Conservation (phyloP, 495 filamentous ascomycete species). For the Hypoxylon rickii region DNA sequence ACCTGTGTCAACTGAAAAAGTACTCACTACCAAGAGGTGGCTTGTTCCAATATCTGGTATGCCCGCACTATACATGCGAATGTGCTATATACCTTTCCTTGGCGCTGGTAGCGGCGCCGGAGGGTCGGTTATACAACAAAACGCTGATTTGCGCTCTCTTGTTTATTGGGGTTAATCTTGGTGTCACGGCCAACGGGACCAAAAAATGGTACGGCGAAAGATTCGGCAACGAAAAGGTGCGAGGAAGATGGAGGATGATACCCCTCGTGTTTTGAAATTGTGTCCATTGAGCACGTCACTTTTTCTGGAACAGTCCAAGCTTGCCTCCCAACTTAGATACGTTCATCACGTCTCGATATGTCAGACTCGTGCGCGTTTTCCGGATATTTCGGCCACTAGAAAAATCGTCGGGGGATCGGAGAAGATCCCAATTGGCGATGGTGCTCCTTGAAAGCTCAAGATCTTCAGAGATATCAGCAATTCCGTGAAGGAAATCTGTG, state of each 20-base stretch:
- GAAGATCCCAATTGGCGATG: conserved; percentile 81
- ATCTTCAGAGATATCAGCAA: conserved; percentile 65
- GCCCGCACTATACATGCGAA: conserved; percentile 92
- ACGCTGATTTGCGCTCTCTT: conserved; percentile 69
- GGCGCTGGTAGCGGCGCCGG: conserved; percentile 72
- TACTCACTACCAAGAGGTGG: conserved; percentile 76
- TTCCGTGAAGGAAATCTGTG: conserved; percentile 75
- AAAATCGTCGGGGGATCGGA: conserved; percentile 66
- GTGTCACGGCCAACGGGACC: conserved; percentile 76
- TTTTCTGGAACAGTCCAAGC: conserved; percentile 60
- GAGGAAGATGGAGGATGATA: conserved; percentile 79
- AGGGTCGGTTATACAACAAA: conserved; percentile 64
- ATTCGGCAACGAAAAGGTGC: conserved; percentile 73
- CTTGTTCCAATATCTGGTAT: conserved; percentile 70
- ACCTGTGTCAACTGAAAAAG: conserved; percentile 79
- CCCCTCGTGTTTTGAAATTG: conserved; percentile 68
- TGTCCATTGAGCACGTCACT: conserved; percentile 31
- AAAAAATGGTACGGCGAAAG: conserved; percentile 78
- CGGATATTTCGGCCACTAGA: conserved; percentile 62
- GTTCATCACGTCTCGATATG: conserved; percentile 90
- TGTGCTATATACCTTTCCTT: conserved; percentile 82
- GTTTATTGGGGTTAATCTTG: conserved; percentile 82
- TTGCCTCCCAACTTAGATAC: conserved; percentile 76
- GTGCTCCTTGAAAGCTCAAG: conserved; percentile 61
- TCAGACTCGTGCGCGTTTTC: conserved; percentile 78